These are phyloP conservation scores for Phytophthora niederhauseri DNA, from an alignment of 352 stramenopile genomes.

Conservation along the genomic window DNA sequence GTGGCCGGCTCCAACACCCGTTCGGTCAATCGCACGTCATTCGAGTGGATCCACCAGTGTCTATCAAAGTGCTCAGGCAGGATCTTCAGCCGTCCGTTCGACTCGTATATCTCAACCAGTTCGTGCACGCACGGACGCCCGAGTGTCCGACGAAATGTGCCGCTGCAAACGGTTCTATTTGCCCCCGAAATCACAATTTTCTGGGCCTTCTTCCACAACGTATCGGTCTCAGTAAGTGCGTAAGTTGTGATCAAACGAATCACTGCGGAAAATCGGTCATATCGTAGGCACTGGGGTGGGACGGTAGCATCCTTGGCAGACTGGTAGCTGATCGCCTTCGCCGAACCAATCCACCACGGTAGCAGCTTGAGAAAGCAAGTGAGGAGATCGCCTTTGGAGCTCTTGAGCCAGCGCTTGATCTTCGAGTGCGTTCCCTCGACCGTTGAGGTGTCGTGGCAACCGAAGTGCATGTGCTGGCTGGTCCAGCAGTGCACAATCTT, in stretches of 20 bases:
- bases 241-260: background rate
- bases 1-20: too few species aligned
- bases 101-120: background rate
- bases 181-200: background rate
- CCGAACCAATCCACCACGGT: slow-evolving; percentile 7
- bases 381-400: background rate
- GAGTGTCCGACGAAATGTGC: background rate
- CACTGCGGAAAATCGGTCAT: background rate
- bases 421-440: slow-evolving; percentile 11
- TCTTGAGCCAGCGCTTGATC: slow-evolving; percentile 9
- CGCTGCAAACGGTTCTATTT: background rate
- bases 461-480: slow-evolving; percentile 4
- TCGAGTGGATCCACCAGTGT: background rate
- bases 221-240: slow-evolving; percentile 1
- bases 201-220: background rate
- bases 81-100: background rate
- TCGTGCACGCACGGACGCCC: background rate
- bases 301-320: background rate
- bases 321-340: background rate
- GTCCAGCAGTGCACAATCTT: slow-evolving; percentile 5
- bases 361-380: slow-evolving; percentile 13
- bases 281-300: slow-evolving; percentile 1
- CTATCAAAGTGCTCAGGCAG: background rate
- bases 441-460: slow-evolving; percentile 1
- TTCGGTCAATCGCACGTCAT: background rate